A percentile compares a stretch with the other conserved stretches of the same genome.
Conservation (phyloP, 108 stramenopile genomes). For the Nannochloropsis gaditana region DNA sequence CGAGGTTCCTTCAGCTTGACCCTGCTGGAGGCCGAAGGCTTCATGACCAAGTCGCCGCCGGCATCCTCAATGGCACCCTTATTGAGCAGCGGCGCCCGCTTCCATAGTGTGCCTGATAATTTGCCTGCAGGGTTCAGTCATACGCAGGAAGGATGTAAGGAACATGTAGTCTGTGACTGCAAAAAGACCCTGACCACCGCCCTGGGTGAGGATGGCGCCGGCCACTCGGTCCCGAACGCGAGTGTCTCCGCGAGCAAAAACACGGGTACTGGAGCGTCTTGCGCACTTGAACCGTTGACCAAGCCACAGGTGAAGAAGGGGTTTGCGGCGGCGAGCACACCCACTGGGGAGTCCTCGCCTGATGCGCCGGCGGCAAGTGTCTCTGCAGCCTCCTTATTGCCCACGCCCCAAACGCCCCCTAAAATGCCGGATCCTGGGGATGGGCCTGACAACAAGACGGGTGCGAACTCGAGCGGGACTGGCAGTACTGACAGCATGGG, state of each 20-base stretch:
- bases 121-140: too few species aligned
- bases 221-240: too few species aligned
- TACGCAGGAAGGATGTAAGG: too few species aligned
- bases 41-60: neutral
- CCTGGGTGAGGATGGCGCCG: too few species aligned
- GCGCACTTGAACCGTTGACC: neutral
- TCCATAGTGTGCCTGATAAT: neutral
- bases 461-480: neutral
- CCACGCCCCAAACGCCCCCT: neutral
- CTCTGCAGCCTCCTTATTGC: conserved; percentile 15
- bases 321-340: neutral
- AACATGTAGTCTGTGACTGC: too few species aligned
- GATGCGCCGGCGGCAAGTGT: neutral
- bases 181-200: too few species aligned
- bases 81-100: neutral
- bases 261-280: too few species aligned
- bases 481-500: neutral
- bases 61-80: neutral
- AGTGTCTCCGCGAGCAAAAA: too few species aligned
- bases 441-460: neutral
- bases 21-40: neutral
- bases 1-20: conserved; percentile 19
- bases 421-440: neutral
- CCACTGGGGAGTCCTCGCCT: neutral
- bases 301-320: neutral